Evolutionary conservation across 768 basidiomycete species (phyloP).

Genomic region (Trametes cinnabarina): DNA sequence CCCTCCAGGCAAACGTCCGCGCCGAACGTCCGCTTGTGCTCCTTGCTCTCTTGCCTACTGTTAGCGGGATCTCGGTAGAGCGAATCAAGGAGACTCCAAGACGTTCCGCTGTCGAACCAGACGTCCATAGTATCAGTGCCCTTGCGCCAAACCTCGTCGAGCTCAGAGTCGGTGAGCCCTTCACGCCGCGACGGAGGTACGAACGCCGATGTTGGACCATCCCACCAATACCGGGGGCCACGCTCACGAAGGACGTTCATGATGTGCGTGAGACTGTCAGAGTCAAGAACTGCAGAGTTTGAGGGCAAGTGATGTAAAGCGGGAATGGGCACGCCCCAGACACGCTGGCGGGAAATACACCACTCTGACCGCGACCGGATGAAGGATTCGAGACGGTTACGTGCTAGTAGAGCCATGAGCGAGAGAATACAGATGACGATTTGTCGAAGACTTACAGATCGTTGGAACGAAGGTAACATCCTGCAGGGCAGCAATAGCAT

Average conservation of each 20-base stretch:
- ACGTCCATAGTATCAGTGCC: slow-evolving; percentile 98
- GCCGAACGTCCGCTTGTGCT: slow-evolving; percentile 36
- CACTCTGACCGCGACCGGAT: slow-evolving; percentile 90
- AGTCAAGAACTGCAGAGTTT: slow-evolving; percentile 62
- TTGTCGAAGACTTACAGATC: slow-evolving; percentile 49
- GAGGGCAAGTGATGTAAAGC: slow-evolving; percentile 68
- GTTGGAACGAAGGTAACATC: slow-evolving; percentile 75
- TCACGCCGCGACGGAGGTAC: slow-evolving; percentile 55
- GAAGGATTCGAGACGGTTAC: slow-evolving; percentile 85
- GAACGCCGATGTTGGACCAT: slow-evolving; percentile 80
- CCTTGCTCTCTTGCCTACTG: slow-evolving; percentile 15
- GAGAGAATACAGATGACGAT: neutral
- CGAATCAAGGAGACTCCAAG: slow-evolving; percentile 76
- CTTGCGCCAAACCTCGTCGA: slow-evolving; percentile 60
- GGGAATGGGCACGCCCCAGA: slow-evolving; percentile 97
- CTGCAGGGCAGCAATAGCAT: slow-evolving; percentile 67
- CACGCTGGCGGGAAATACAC: slow-evolving; percentile 97
- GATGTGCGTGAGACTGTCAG: slow-evolving; percentile 69
- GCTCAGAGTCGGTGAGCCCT: slow-evolving; percentile 38
- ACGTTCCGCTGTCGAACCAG: slow-evolving; percentile 97
- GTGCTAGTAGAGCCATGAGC: slow-evolving; percentile 48
- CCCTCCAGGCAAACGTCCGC: slow-evolving; percentile 95
- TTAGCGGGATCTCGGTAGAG: slow-evolving; percentile 32
- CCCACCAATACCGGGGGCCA: slow-evolving; percentile 90
- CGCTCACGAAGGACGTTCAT: slow-evolving; percentile 67